Evolutionary conservation across 805 yeast genomes (phyloP).

Genomic region (Kluyveromyces starmeri): DNA sequence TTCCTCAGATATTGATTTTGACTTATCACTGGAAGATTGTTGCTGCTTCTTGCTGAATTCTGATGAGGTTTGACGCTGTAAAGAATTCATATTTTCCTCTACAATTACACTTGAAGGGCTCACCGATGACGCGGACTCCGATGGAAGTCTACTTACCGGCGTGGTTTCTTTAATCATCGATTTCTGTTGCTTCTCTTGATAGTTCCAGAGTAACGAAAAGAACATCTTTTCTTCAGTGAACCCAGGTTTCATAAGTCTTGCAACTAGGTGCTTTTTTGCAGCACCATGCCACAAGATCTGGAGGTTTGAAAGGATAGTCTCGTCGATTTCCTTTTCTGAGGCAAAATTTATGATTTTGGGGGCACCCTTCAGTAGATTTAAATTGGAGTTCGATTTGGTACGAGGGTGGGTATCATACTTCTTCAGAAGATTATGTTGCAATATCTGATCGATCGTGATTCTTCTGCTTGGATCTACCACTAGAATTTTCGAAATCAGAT

Average conservation of each 20-base stretch:
- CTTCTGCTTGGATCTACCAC: slow-evolving; percentile 64
- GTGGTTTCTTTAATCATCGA: neutral
- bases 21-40: no score
- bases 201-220: slow-evolving; percentile 64
- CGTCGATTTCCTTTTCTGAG: slow-evolving; percentile 47
- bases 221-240: slow-evolving; percentile 72
- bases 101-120: neutral
- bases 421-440: slow-evolving; percentile 66
- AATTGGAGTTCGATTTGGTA: slow-evolving; percentile 25
- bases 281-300: slow-evolving; percentile 80
- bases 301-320: slow-evolving; percentile 64
- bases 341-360: slow-evolving; percentile 15
- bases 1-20: no score
- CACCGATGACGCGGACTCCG: neutral
- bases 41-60: no score
- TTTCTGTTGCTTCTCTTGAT: slow-evolving; percentile 56
- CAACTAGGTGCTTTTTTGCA: slow-evolving; percentile 44
- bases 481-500: slow-evolving; percentile 56
- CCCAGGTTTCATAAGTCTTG: slow-evolving; percentile 44
- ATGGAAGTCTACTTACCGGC: neutral
- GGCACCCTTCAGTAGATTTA: slow-evolving; percentile 16
- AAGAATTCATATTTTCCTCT: no score
- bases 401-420: slow-evolving; percentile 41
- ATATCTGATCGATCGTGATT: slow-evolving; percentile 56
- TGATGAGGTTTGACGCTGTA: no score